Evolutionary conservation across 495 filamentous ascomycete genomes (phyloP), one percentile per base, ranked within the genome.

Genomic region (Penicillium maclennaniae): DNA sequence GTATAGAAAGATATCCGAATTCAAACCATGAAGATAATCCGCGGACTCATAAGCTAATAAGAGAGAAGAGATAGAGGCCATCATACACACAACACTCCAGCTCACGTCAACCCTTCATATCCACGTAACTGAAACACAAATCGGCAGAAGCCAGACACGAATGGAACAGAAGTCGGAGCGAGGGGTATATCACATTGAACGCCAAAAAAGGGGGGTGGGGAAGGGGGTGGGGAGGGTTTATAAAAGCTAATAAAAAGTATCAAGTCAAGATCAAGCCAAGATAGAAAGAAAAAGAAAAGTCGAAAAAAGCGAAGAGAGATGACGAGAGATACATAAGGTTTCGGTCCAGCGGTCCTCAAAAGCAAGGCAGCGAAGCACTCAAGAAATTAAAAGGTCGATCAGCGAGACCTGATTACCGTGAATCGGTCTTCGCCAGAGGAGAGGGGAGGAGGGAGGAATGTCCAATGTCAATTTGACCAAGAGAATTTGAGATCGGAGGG

Each of bases 111-210:
- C 42, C 52, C 59, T 59, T 56, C 56, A 52, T 57, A 55, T 51
- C 61, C 59, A 63, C 48, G 39, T 61, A 54, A 45, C 40, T 50
- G 45, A 59, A 61, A 52, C 38, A 56, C 49, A 53, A 50, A 53
- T 53, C 42, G 50, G 31, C 43, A 53, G 49, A 43, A 47, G 51
- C 53, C 55, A 57, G 47, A 42, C 60, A 55, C 43, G 54, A 62
- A 62, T 42, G 55, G 45, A 59, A 60, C 45, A 51, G 43, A 62
- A 61, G 55, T 53, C 54, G 56, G 59, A 63, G 60, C 61, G 56
- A 68, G 66, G 72, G 72, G 72, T 75, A 75, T 75, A 75, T 75
- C 72, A 71, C 68, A 72, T 70, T 52, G 62, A 75, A 75, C 70
- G 70, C 70, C 72, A 62, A 56, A 58, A 47, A 7, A 59, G 60